phyloP scores from a whole-genome alignment of 345 rosid species.

The Ceriops tagal region DNA sequence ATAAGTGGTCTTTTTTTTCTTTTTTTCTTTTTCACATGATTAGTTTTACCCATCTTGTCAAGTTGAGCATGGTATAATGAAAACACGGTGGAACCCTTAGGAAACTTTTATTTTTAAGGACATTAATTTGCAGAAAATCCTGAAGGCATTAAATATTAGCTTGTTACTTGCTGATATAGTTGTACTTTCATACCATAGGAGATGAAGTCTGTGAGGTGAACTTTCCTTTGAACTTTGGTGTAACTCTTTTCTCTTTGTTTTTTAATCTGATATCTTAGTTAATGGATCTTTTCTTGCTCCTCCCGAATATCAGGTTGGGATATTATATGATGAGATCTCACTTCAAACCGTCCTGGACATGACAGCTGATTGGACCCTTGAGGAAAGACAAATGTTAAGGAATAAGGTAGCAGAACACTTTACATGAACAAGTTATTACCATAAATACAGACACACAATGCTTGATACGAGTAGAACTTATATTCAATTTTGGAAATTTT shows the following conservation, averaged over 20 bases:
- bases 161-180: too few species aligned
- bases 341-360: slow-evolving; percentile 74
- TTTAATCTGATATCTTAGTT: not conserved
- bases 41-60: slow-evolving; percentile 5
- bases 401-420: slow-evolving; percentile 49
- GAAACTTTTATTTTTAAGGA: too few species aligned
- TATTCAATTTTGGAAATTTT: slow-evolving; percentile 17
- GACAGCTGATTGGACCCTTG: slow-evolving; percentile 88
- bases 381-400: slow-evolving; percentile 88
- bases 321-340: slow-evolving; percentile 76
- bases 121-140: too few species aligned
- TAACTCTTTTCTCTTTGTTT: not conserved
- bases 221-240: too few species aligned
- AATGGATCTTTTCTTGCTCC: slow-evolving; percentile 4
- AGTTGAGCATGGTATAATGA: slow-evolving; percentile 4
- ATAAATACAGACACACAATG: not conserved
- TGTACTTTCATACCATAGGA: too few species aligned
- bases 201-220: too few species aligned
- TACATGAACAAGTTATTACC: slow-evolving; percentile 1
- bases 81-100: not conserved
- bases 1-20: not conserved
- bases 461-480: not conserved
- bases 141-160: too few species aligned
- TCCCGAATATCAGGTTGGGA: slow-evolving; percentile 64
- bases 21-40: not conserved